phyloP scores from a whole-genome alignment of 805 yeast species.

The Cyberlindnera japonica region DNA sequence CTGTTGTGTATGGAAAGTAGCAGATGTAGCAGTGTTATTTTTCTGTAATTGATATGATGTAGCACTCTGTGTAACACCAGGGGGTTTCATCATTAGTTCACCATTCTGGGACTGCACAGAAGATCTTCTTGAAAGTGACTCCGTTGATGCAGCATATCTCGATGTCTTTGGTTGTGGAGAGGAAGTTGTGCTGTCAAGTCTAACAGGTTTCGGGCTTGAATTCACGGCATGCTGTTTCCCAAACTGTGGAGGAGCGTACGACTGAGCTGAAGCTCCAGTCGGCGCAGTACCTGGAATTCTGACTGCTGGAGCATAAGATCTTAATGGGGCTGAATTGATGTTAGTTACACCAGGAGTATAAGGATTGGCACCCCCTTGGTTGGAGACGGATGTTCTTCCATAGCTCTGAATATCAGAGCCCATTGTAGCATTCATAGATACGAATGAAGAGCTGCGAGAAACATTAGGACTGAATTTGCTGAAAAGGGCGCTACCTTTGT shows the following conservation, averaged over 20 bases:
- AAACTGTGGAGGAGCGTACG: conserved; percentile 8
- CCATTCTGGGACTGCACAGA: conserved; percentile 20
- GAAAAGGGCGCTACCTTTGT: conserved; percentile 48
- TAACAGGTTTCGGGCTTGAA: conserved; percentile 7
- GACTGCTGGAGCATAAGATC: conserved; percentile 3
- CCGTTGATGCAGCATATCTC: conserved; percentile 14
- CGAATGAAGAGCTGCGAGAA: conserved; percentile 46
- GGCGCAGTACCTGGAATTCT: conserved; percentile 1
- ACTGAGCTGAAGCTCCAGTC: conserved; percentile 1
- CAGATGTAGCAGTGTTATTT: background rate
- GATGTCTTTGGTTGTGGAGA: conserved; percentile 19
- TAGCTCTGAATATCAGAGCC: conserved; percentile 5
- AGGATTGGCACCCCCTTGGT: conserved; percentile 3
- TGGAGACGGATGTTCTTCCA: conserved; percentile 7
- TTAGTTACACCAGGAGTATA: conserved; percentile 5
- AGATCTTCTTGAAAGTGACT: conserved; percentile 22
- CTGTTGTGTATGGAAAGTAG: background rate
- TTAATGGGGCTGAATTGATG: background rate
- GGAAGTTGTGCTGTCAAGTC: conserved; percentile 2
- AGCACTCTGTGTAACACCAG: background rate
- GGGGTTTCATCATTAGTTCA: conserved; percentile 4
- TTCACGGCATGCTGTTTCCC: conserved; percentile 1
- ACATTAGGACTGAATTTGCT: conserved; percentile 67
- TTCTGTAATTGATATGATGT: background rate
- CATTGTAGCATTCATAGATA: conserved; percentile 17